Conservation (phyloP, 2,329 filamentous ascomycete species). For the Dothideomycetes sp. region DNA sequence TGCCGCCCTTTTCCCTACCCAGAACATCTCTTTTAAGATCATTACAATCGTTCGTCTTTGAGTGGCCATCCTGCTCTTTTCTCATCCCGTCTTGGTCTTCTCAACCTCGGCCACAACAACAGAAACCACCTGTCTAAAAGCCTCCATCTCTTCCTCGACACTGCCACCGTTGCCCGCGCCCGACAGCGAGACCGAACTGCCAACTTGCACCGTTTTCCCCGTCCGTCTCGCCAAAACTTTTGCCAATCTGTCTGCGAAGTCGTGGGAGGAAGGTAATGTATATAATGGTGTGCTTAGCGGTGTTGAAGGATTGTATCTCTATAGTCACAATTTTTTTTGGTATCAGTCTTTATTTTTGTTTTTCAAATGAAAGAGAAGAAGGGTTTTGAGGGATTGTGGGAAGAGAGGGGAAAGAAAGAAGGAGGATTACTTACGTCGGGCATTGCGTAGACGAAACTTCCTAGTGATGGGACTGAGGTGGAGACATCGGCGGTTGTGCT, state of each 20-base stretch:
- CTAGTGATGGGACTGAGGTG: conserved; percentile 45
- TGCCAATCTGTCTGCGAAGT: conserved; percentile 78
- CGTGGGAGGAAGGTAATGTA: conserved; percentile 63
- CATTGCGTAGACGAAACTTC: conserved; percentile 88
- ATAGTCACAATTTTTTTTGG: conserved; percentile 17
- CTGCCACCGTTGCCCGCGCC: conserved; percentile 66
- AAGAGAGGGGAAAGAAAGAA: neutral
- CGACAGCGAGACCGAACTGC: conserved; percentile 73
- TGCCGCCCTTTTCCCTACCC: too few species aligned
- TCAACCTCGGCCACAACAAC: conserved; percentile 48
- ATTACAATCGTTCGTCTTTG: too few species aligned
- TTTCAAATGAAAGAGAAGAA: neutral
- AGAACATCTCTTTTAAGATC: too few species aligned
- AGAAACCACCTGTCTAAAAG: conserved; percentile 64
- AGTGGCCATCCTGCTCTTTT: too few species aligned
- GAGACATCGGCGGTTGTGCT: conserved; percentile 36
- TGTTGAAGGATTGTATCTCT: conserved; percentile 42
- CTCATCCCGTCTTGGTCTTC: conserved; percentile 5
- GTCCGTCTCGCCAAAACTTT: conserved; percentile 70
- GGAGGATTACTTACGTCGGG: conserved; percentile 59
- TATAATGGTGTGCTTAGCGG: conserved; percentile 73
- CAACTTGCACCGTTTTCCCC: conserved; percentile 74
- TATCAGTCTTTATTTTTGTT: conserved; percentile 29
- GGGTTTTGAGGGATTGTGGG: conserved; percentile 17
- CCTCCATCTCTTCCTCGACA: conserved; percentile 91